Base-by-base conservation (phyloP, 495 filamentous ascomycete species). In the Aspergillus steynii region DNA sequence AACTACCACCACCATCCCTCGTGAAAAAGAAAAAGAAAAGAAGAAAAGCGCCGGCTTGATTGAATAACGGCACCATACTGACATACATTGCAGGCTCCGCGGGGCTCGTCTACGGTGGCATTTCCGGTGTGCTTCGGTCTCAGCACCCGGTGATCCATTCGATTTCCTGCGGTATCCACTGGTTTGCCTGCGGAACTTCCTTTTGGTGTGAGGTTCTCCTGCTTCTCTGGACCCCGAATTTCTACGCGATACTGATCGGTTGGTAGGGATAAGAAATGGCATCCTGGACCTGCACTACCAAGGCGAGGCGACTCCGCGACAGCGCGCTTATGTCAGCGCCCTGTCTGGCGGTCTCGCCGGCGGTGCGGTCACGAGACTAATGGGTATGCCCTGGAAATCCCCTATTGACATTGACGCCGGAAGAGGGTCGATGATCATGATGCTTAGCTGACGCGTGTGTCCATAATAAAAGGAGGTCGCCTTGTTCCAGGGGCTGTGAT, bases 41-140 rank as follows among this genome's bases (percentile, higher is more conserved):
- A 5, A 34, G 31, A 34, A 34, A 34, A 20, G 20, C 20, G 20
- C 20, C 20, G 20, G 20, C 20, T 20, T 20, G 20, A 20, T 20
- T 20, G 20, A 20, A 20, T 20, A 20, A 20, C 20, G 20, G 20
- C 10, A 49, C 12, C 15, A 56, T 42, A 55, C 52, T 37, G 25
- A 25, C 37, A 20, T 34, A 42, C 34, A 37, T 10, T 45, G 59
- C 52, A 96, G 91, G 90, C 61, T 76, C 79, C 54, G 77, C 83
- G 45, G 95, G 94, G n/a, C 65, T 92, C 29, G 65, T 93, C 29
- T 74, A 87, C 58, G 93, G 93, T 58, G 88, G 88, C 54, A 80
- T 84, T 48, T 72, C 78, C 34, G 91, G 89, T 29, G 87, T 91
- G 31, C 65, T 92, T 32, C 81, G 86, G 66, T 88, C 86, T 28